Conservation (phyloP, 1,284 basidiomycete genomes). For the Thecaphora thlaspeos region DNA sequence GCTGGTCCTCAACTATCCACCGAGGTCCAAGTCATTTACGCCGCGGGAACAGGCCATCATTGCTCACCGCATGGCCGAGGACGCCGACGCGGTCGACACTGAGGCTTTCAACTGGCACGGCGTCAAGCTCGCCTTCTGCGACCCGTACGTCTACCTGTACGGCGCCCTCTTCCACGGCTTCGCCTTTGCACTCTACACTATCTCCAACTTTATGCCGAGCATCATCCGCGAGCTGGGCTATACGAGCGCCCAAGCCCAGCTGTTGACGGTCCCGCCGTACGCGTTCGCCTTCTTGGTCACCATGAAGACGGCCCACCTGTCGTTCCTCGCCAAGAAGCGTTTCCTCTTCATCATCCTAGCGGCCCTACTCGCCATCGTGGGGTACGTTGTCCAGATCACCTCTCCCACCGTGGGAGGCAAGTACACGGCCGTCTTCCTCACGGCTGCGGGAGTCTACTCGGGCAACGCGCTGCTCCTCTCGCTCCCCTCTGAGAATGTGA, state of each 20-base stretch:
- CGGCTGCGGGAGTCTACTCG: constrained; percentile 67
- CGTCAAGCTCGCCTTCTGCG: constrained; percentile 62
- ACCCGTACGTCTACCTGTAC: constrained; percentile 69
- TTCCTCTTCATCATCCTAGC: constrained; percentile 65
- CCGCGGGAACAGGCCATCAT: constrained; percentile 63
- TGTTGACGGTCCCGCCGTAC: constrained; percentile 68
- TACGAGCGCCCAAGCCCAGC: constrained; percentile 66
- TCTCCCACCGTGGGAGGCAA: constrained; percentile 64
- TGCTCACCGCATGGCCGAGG: constrained; percentile 62
- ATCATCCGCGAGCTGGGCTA: constrained; percentile 67
- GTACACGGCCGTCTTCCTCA: constrained; percentile 68
- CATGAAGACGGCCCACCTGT: constrained; percentile 63
- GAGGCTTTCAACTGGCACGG: constrained; percentile 57
- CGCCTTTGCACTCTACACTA: constrained; percentile 58
- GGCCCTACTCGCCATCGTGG: constrained; percentile 65
- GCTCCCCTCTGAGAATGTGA: constrained; percentile 72
- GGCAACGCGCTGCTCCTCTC: constrained; percentile 63
- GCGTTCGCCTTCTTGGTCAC: constrained; percentile 59
- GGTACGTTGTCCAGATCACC: constrained; percentile 68
- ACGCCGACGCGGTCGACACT: constrained; percentile 64
- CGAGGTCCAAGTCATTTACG: constrained; percentile 64
- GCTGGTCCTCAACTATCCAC: constrained; percentile 66
- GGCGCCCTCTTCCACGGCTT: constrained; percentile 68
- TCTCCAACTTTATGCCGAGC: constrained; percentile 57
- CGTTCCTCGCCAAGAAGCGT: constrained; percentile 54